Evolutionary conservation across 164 flowering plant genomes (phyloP).

Genomic region (Vitis labrusca): DNA sequence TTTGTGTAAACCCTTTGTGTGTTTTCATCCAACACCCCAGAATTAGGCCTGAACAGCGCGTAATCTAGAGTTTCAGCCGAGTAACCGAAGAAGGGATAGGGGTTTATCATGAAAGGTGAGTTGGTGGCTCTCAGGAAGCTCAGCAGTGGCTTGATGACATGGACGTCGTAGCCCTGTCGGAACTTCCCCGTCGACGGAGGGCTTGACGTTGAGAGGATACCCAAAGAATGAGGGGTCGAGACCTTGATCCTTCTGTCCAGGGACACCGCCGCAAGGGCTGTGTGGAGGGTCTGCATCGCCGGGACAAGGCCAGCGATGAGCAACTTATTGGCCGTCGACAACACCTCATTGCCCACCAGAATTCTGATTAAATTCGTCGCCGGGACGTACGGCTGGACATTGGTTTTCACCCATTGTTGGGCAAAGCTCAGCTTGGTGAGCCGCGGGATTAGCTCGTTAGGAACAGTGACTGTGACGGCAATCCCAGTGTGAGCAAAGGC

Average conservation of each 20-base stretch:
- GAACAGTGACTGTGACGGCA: constrained; percentile 58
- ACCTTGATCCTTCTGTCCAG: constrained; percentile 55
- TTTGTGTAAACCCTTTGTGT: constrained; percentile 52
- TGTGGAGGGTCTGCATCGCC: constrained; percentile 73
- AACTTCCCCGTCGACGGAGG: constrained; percentile 81
- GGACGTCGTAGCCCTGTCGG: constrained; percentile 61
- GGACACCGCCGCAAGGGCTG: constrained; percentile 50
- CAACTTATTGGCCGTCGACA: constrained; percentile 51
- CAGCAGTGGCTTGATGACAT: constrained; percentile 63
- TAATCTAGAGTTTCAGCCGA: constrained; percentile 53
- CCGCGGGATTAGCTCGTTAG: constrained; percentile 63
- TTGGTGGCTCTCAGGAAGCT: constrained; percentile 54
- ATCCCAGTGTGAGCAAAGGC: constrained; percentile 78
- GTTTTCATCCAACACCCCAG: constrained; percentile 52
- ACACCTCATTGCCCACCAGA: constrained; percentile 76
- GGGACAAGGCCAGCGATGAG: constrained; percentile 59
- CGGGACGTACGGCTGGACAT: constrained; percentile 50
- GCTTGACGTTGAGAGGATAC: constrained; percentile 58
- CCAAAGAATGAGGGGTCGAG: constrained; percentile 82
- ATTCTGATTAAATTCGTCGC: constrained; percentile 65
- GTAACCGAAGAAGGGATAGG: constrained; percentile 74
- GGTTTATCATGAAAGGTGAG: constrained; percentile 77
- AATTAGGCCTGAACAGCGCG: constrained; percentile 64
- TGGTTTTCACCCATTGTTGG: constrained; percentile 54
- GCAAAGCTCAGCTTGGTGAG: constrained; percentile 50